Base-by-base conservation (phyloP, 306 rosid species). In the Ormosia emarginata region DNA sequence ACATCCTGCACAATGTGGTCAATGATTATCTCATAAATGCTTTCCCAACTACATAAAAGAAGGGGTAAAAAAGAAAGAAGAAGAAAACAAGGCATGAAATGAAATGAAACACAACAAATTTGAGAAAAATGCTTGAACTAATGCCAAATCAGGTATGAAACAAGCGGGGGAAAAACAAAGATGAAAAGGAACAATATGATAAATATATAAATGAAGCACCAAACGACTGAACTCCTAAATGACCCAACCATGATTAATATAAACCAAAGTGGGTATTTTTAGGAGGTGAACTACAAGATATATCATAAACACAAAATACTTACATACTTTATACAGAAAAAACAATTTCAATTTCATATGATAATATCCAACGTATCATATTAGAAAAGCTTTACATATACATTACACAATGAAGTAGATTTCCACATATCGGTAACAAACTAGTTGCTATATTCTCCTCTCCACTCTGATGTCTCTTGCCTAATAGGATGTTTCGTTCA, bases 1-100 rank as follows among this genome's bases (percentile, higher is more conserved):
- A 74, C 98, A 95, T 95, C 81, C 97, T 95, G 87, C 81, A 67
- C 30, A 32, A 69, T 14, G 3, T 14, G 14, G 61, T 39, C 68
- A 71, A 47, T 13, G 12, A 30, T 59, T 13, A 75, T 18, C 63
- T 72, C 71, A 39, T 29, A 61, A 69, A 55, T 46, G 71, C 5
- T 70, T 85, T 18, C 15, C 44, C 1, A 41, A 29, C 66, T 8
- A 59, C 15, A 53, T 41, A 58, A 58, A 75, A 79, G n/a, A 39
- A 67, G 34, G 10, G 14, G 29, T 1, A 24, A 24, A 24, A 61
- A 34, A 52, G 18, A 32, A 7, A 4, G 17, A 57, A 24, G 10
- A 49, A 36, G 6, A 69, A 72, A 58, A 12, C 18, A 32, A 6
- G 17, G 39, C 78, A 78, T 17, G 39, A 53, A 80, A 15, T 34